A percentile compares a stretch with the other conserved stretches of the same genome.
phyloP scores from a whole-genome alignment of 306 rosid genomes.

The Trichosanthes cucumerina region DNA sequence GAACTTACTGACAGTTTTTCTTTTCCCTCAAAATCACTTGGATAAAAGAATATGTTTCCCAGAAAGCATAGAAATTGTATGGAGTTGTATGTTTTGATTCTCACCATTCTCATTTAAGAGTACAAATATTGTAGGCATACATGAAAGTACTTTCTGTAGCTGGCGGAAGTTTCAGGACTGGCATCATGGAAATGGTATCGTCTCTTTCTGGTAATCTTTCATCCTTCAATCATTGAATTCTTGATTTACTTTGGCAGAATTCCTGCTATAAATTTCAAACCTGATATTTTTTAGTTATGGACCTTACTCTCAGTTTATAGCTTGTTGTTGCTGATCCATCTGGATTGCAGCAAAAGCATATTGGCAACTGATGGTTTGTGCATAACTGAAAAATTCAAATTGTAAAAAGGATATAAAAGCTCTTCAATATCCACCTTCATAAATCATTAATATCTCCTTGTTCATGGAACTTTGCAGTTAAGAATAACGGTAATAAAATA shows the following conservation, averaged over 20 bases:
- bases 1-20: neutral
- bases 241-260: conserved; percentile 10
- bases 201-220: conserved; percentile 41
- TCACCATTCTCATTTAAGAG: conserved; percentile 4
- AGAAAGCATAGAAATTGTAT: neutral
- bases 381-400: neutral
- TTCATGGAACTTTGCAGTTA: neutral
- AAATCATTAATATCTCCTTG: neutral
- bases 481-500: neutral
- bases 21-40: neutral
- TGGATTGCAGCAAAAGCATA: neutral
- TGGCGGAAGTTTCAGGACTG: conserved; percentile 32
- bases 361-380: neutral
- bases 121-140: conserved; percentile 46
- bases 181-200: conserved; percentile 75
- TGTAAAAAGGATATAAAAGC: neutral
- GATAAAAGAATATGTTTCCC: neutral
- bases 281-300: neutral
- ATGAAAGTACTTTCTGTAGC: conserved; percentile 33
- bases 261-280: neutral
- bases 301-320: neutral
- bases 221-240: conserved; percentile 18
- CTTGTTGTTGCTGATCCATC: neutral
- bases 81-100: conserved; percentile 14
- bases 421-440: neutral